A percentile compares a stretch with the other conserved stretches of the same genome.
Conservation (phyloP, 2,329 filamentous ascomycete species). For the Colletotrichum simmondsii region DNA sequence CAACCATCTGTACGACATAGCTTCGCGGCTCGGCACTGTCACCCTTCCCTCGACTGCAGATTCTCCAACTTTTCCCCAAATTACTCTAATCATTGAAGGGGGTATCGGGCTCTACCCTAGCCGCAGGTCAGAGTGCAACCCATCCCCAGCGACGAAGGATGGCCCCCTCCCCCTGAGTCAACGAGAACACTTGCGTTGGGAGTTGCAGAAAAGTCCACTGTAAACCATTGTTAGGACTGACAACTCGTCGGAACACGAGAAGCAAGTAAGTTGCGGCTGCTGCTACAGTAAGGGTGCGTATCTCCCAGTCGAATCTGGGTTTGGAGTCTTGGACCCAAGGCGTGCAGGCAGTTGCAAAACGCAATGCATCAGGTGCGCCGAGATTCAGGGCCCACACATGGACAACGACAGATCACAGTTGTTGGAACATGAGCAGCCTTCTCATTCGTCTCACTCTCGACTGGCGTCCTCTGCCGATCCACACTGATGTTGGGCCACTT, state of each 20-base stretch:
- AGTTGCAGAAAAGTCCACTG: constrained; percentile 4
- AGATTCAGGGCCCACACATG: constrained; percentile 19
- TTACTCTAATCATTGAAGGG: constrained; percentile 11
- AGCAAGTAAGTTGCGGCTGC: not conserved
- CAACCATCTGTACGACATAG: constrained; percentile 27
- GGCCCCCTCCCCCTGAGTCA: constrained; percentile 13
- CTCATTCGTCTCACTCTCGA: constrained; percentile 7
- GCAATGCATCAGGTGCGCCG: constrained; percentile 12
- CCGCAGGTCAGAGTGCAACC: constrained; percentile 27
- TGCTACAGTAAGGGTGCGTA: not conserved
- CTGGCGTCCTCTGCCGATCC: constrained; percentile 17
- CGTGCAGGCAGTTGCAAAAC: not conserved
- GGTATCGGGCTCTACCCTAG: constrained; percentile 9
- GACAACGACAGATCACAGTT: not conserved
- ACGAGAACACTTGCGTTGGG: not conserved
- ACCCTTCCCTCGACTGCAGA: constrained; percentile 13
- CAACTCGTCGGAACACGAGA: not conserved
- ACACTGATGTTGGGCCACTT: constrained; percentile 5
- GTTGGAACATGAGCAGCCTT: not conserved
- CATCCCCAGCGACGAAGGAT: constrained; percentile 8
- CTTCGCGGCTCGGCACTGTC: constrained; percentile 25
- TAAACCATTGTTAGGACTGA: not conserved
- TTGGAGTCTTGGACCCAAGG: not conserved
- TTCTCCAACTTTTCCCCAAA: constrained; percentile 35
- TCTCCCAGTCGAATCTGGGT: constrained; percentile 3